These are phyloP conservation scores for Zygosaccharomyces siamensis DNA, from an alignment of 805 yeast genomes.

Conservation along the genomic window DNA sequence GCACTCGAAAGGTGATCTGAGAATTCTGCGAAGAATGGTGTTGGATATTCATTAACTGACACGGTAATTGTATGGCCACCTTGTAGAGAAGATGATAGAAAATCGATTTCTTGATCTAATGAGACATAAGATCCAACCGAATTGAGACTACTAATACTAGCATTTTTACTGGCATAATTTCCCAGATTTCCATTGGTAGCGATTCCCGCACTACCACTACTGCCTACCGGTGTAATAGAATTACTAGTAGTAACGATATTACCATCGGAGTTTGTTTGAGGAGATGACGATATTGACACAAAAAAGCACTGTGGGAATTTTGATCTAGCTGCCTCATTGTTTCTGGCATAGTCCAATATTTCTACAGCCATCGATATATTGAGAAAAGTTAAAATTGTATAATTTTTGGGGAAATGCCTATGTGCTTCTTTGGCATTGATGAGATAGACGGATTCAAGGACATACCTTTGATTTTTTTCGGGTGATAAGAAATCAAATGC, in stretches of 20 bases:
- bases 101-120: constrained; percentile 13
- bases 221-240: not conserved
- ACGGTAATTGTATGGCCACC: constrained; percentile 14
- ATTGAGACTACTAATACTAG: constrained; percentile 15
- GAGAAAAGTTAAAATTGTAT: constrained; percentile 25
- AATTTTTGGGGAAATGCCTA: constrained; percentile 21
- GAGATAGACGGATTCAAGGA: constrained; percentile 26
- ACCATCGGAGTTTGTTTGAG: constrained; percentile 3
- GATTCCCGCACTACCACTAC: constrained; percentile 2
- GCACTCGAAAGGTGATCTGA: constrained; percentile 18
- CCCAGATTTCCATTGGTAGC: constrained; percentile 5
- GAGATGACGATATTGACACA: constrained; percentile 12
- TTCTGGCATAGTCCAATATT: constrained; percentile 19
- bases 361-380: constrained; percentile 30
- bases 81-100: constrained; percentile 12
- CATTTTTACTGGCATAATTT: constrained; percentile 11
- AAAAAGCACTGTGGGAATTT: constrained; percentile 16
- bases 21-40: constrained; percentile 16
- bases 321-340: constrained; percentile 5
- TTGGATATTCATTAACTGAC: constrained; percentile 12
- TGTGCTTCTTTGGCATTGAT: constrained; percentile 18
- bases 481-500: constrained; percentile 14
- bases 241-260: not conserved
- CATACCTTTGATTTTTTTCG: constrained; percentile 22
- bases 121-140: constrained; percentile 18